phyloP scores from a whole-genome alignment of 2,329 filamentous ascomycete species.

The Cladophialophora immunda region DNA sequence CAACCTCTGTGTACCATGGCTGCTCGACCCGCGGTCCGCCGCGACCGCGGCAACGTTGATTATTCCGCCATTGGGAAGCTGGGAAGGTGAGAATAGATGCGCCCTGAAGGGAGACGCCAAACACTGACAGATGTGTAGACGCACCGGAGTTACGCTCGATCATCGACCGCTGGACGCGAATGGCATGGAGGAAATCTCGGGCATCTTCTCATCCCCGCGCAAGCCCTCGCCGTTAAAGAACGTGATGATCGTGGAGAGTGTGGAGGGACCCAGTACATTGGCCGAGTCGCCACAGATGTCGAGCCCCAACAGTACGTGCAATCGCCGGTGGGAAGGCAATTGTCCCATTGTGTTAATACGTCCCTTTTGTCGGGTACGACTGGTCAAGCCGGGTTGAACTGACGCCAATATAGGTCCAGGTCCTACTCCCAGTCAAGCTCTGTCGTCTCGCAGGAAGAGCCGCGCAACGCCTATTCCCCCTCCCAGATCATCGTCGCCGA shows the following conservation, averaged over 20 bases:
- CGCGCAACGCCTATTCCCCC: constrained; percentile 50
- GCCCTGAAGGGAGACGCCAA: constrained; percentile 1
- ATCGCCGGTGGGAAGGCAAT: neutral
- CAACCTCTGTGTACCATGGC: constrained; percentile 29
- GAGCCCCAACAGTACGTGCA: constrained; percentile 66
- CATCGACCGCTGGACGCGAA: constrained; percentile 88
- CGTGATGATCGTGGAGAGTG: constrained; percentile 34
- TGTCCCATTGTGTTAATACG: neutral
- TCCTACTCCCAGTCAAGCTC: constrained; percentile 52
- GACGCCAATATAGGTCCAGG: constrained; percentile 3
- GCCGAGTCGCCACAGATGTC: constrained; percentile 69
- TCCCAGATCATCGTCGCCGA: constrained; percentile 55
- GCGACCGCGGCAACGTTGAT: constrained; percentile 55
- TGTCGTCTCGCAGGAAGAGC: constrained; percentile 47
- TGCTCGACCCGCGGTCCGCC: constrained; percentile 37
- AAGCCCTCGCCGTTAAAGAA: constrained; percentile 60
- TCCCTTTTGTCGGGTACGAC: neutral
- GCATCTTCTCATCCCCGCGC: constrained; percentile 87
- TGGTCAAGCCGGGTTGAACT: neutral
- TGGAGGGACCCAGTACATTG: constrained; percentile 53
- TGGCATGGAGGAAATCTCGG: constrained; percentile 87
- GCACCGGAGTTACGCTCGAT: constrained; percentile 84
- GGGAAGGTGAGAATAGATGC: constrained; percentile 49
- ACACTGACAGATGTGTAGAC: constrained; percentile 63
- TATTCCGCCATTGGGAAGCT: constrained; percentile 58